These are phyloP conservation scores for Apiospora koreana DNA, from an alignment of 2,329 filamentous ascomycete genomes.

Conservation along the genomic window DNA sequence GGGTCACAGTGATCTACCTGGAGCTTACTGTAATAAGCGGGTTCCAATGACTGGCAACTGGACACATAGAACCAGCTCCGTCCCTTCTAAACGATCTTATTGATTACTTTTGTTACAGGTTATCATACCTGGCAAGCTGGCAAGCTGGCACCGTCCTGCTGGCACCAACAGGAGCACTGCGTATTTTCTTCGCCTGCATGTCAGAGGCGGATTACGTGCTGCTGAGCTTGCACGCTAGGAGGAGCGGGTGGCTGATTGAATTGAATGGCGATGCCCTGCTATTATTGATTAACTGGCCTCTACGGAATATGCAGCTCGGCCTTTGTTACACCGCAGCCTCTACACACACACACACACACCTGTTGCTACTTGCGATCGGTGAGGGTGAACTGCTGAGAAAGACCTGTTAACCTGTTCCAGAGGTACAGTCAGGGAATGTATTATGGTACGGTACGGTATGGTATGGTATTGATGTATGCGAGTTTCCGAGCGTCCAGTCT, in stretches of 20 bases:
- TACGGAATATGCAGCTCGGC: not conserved
- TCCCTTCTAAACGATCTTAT: not conserved
- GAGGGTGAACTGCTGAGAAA: not conserved
- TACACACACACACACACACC: not conserved
- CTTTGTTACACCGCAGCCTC: conserved; percentile 1
- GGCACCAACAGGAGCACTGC: not conserved
- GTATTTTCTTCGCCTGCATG: not conserved
- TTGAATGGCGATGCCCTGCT: not conserved
- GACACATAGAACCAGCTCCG: not conserved
- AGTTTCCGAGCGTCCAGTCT: not conserved
- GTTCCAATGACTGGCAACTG: not conserved
- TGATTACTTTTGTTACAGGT: not conserved
- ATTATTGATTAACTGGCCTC: not conserved
- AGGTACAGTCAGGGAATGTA: not conserved
- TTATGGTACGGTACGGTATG: too few species aligned
- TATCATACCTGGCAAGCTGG: not conserved
- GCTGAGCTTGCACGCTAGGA: not conserved
- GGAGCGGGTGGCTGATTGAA: not conserved
- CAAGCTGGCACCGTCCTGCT: not conserved
- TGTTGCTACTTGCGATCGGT: too few species aligned
- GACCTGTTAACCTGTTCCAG: not conserved
- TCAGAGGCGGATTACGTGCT: not conserved
- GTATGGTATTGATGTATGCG: not conserved
- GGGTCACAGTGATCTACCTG: not conserved
- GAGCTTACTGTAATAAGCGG: not conserved